These are phyloP conservation scores for Penicillium rolfsii DNA, from an alignment of 2,329 filamentous ascomycete genomes.

Conservation along the genomic window DNA sequence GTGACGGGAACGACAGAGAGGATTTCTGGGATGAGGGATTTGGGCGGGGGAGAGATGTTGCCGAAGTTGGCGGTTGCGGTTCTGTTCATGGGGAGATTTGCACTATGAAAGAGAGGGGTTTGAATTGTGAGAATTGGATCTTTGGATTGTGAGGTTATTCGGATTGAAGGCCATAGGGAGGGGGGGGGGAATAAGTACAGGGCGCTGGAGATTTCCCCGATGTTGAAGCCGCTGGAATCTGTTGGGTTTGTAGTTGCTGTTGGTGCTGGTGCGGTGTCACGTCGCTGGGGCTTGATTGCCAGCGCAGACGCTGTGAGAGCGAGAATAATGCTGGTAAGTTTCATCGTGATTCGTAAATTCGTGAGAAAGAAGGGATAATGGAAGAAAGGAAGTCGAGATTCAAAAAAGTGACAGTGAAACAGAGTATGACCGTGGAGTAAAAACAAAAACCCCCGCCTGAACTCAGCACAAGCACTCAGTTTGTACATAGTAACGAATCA, in stretches of 20 bases:
- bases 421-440: neutral
- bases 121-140: neutral
- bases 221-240: constrained; percentile 20
- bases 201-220: constrained; percentile 26
- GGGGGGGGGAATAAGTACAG: constrained; percentile 19
- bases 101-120: neutral
- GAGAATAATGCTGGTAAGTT: constrained; percentile 17
- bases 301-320: constrained; percentile 22
- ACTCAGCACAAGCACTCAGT: neutral
- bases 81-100: constrained; percentile 24
- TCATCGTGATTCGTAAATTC: constrained; percentile 20
- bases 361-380: neutral
- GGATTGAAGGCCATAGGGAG: neutral
- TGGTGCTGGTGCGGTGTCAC: constrained; percentile 10
- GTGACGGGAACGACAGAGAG: constrained; percentile 37
- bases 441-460: neutral
- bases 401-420: neutral
- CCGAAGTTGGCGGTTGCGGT: constrained; percentile 35
- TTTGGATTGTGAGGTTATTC: neutral
- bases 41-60: constrained; percentile 38
- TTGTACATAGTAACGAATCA: neutral
- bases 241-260: neutral
- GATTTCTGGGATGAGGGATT: constrained; percentile 35
- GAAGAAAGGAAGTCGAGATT: neutral
- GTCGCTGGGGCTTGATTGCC: constrained; percentile 20